A percentile compares a stretch with the other conserved stretches of the same genome.
phyloP scores from a whole-genome alignment of 768 basidiomycete genomes.

The Cantharellus cinnabarinus region DNA sequence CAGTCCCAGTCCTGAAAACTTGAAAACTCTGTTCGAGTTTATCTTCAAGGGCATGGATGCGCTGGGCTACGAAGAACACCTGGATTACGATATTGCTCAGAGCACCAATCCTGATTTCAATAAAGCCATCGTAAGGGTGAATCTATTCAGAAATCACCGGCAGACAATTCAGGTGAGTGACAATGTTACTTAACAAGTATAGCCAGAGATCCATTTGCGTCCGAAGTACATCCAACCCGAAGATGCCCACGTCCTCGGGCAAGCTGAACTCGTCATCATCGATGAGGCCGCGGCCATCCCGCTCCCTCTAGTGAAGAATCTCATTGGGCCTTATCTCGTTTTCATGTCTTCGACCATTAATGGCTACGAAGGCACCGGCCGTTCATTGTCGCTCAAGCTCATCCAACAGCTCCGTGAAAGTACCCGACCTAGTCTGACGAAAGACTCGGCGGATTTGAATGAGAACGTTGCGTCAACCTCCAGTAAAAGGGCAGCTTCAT shows the following conservation, averaged over 20 bases:
- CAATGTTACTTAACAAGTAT: not conserved
- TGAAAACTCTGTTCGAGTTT: conserved; percentile 96
- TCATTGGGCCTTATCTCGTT: conserved; percentile 86
- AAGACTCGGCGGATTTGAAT: conserved; percentile 27
- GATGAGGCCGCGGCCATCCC: conserved; percentile 98
- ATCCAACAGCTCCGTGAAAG: conserved; percentile 91
- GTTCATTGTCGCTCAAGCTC: conserved; percentile 91
- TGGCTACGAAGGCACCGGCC: conserved; percentile 98
- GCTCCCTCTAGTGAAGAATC: conserved; percentile 80
- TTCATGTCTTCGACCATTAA: conserved; percentile 99
- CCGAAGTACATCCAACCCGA: conserved; percentile 89
- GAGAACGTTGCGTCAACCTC: conserved; percentile 21
- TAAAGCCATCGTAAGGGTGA: conserved; percentile 88
- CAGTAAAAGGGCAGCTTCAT: conserved; percentile 27
- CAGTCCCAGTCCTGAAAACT: conserved; percentile 89
- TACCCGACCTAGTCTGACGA: conserved; percentile 57
- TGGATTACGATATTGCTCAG: conserved; percentile 92
- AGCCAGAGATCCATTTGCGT: not conserved
- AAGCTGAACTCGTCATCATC: conserved; percentile 92
- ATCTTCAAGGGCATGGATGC: conserved; percentile 92
- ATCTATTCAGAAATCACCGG: conserved; percentile 78
- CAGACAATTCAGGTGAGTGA: conserved; percentile 79
- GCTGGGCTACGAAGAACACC: conserved; percentile 88
- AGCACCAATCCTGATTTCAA: conserved; percentile 89
- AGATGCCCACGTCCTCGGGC: conserved; percentile 92